Conservation (phyloP, 140 eudicot species). For the Anethum foeniculum region DNA sequence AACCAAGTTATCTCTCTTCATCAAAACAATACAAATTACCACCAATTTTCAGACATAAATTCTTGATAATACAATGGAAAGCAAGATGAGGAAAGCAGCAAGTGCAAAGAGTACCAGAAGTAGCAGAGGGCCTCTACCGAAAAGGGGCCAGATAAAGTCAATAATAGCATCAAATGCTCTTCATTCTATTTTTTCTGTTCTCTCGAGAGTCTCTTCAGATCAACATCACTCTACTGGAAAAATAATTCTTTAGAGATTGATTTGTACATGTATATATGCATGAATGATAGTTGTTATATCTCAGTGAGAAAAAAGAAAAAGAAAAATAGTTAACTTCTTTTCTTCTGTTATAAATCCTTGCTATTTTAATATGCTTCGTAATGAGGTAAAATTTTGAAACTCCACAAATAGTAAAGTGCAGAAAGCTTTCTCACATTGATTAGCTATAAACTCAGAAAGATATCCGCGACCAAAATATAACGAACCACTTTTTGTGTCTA, state of each 20-base stretch:
- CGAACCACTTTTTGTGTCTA: no score
- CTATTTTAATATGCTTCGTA: background rate
- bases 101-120: background rate
- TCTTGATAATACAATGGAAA: background rate
- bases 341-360: background rate
- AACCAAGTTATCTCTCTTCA: background rate
- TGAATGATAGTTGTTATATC: background rate
- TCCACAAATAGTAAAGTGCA: background rate
- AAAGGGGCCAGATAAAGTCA: constrained; percentile 45
- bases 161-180: constrained; percentile 41
- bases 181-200: constrained; percentile 31
- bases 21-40: background rate
- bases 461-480: no score
- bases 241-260: background rate
- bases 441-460: background rate
- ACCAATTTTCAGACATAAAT: background rate
- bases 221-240: constrained; percentile 13
- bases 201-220: constrained; percentile 29
- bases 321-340: background rate
- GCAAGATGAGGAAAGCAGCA: background rate
- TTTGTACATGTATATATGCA: background rate
- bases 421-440: background rate
- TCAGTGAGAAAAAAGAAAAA: background rate
- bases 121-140: constrained; percentile 33
- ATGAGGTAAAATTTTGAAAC: background rate